Percentiles rank a stretch among this genome's conserved stretches.
phyloP scores from a whole-genome alignment of 495 filamentous ascomycete species.

The Aspergillus asperescens region DNA sequence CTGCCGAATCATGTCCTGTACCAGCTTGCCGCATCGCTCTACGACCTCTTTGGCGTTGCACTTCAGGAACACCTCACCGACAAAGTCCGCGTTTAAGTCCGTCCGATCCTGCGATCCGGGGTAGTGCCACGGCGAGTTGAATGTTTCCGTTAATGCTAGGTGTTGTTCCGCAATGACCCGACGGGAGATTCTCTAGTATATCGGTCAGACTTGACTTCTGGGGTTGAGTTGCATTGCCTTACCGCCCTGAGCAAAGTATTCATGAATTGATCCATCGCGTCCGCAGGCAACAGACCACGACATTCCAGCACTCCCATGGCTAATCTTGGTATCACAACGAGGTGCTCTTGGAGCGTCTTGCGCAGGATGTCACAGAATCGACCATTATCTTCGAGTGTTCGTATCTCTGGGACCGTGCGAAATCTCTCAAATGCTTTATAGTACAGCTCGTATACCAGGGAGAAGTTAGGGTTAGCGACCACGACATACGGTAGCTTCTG shows the following conservation, averaged over 20 bases:
- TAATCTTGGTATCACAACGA: conserved; percentile 87
- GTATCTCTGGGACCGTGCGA: conserved; percentile 76
- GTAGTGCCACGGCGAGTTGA: conserved; percentile 88
- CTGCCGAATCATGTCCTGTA: conserved; percentile 61
- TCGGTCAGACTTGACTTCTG: not conserved
- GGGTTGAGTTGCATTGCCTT: conserved; percentile 27
- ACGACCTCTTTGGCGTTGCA: conserved; percentile 91
- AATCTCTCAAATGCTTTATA: conserved; percentile 91
- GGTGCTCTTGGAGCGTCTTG: conserved; percentile 75
- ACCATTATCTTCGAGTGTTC: conserved; percentile 86
- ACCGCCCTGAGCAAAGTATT: conserved; percentile 87
- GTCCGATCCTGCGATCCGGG: conserved; percentile 64
- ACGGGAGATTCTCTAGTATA: conserved; percentile 76
- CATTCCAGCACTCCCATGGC: conserved; percentile 92
- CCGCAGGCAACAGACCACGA: conserved; percentile 66
- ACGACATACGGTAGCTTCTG: conserved; percentile 95
- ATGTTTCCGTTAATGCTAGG: conserved; percentile 92
- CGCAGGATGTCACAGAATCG: conserved; percentile 75
- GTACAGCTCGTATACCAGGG: conserved; percentile 93
- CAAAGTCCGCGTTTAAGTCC: conserved; percentile 71
- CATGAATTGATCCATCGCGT: conserved; percentile 90
- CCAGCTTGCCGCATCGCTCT: conserved; percentile 68
- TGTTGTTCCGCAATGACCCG: conserved; percentile 98
- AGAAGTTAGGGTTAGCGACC: conserved; percentile 89
- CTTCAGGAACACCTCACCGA: conserved; percentile 92